Evolutionary conservation across 805 yeast genomes (phyloP).

Genomic region (Pichia insulana): DNA sequence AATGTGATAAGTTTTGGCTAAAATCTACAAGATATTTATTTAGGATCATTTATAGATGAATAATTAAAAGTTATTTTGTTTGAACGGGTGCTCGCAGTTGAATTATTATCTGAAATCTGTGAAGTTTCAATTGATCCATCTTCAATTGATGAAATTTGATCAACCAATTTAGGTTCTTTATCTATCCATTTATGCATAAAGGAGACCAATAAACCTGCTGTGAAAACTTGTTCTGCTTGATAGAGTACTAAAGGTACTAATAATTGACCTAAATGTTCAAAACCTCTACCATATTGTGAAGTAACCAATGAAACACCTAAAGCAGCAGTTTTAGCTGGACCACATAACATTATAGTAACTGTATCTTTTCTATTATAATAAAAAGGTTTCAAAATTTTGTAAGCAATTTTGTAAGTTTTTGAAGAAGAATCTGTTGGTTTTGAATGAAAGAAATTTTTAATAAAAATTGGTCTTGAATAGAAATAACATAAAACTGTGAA

Average conservation of each 20-base stretch:
- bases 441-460: conserved; percentile 34
- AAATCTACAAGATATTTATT: too few species aligned
- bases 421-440: conserved; percentile 42
- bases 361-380: conserved; percentile 66
- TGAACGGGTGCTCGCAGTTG: too few species aligned
- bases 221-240: conserved; percentile 79
- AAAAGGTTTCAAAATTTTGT: conserved; percentile 48
- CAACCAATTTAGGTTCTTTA: conserved; percentile 21
- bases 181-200: conserved; percentile 63
- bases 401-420: conserved; percentile 35
- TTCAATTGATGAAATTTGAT: not conserved
- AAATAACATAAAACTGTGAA: conserved; percentile 59
- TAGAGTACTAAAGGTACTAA: conserved; percentile 78
- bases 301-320: conserved; percentile 79
- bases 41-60: not conserved
- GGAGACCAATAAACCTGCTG: conserved; percentile 65
- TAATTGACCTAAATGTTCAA: conserved; percentile 56
- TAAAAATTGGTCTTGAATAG: conserved; percentile 49
- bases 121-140: not conserved
- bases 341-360: conserved; percentile 74
- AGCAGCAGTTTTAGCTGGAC: conserved; percentile 92
- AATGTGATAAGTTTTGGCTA: too few species aligned
- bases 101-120: too few species aligned
- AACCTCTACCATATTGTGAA: conserved; percentile 49
- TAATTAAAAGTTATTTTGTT: too few species aligned